Conservation (phyloP, 495 filamentous ascomycete genomes). For the Paragyromitra xinjiangensis region DNA sequence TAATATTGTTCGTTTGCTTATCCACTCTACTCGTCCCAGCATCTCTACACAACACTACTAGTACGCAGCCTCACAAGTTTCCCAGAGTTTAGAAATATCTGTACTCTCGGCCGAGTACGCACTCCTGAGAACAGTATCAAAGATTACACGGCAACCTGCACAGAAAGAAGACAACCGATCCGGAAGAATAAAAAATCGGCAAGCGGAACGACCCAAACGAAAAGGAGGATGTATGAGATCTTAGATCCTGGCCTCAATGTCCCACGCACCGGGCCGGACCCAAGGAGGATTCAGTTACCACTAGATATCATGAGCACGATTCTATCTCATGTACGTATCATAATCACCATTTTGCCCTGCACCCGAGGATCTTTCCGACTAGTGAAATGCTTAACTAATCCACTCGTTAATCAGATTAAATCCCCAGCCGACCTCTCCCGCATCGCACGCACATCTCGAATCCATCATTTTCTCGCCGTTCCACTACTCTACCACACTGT, state of each 20-base stretch:
- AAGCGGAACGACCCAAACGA: not conserved
- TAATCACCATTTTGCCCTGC: not conserved
- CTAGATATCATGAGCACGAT: constrained; percentile 49
- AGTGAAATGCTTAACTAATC: constrained; percentile 26
- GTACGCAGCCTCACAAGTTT: not conserved
- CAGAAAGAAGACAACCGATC: not conserved
- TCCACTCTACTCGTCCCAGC: not conserved
- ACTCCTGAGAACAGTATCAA: not conserved
- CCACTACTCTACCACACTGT: constrained; percentile 50
- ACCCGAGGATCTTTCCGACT: not conserved
- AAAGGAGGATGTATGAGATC: constrained; percentile 39
- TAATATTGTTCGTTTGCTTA: not conserved
- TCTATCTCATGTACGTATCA: constrained; percentile 38
- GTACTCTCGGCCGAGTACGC: not conserved
- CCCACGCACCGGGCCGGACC: constrained; percentile 30
- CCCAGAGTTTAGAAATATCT: not conserved
- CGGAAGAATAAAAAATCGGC: constrained; percentile 4
- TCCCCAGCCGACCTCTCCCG: constrained; percentile 48
- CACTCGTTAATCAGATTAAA: constrained; percentile 30
- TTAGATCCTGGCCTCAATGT: constrained; percentile 35
- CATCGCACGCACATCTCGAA: constrained; percentile 47
- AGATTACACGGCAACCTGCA: not conserved
- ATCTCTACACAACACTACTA: not conserved
- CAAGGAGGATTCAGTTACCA: constrained; percentile 42
- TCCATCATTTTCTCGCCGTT: constrained; percentile 48